Evolutionary conservation across 1,284 basidiomycete genomes (phyloP).

Genomic region (Stereum hirsutum): DNA sequence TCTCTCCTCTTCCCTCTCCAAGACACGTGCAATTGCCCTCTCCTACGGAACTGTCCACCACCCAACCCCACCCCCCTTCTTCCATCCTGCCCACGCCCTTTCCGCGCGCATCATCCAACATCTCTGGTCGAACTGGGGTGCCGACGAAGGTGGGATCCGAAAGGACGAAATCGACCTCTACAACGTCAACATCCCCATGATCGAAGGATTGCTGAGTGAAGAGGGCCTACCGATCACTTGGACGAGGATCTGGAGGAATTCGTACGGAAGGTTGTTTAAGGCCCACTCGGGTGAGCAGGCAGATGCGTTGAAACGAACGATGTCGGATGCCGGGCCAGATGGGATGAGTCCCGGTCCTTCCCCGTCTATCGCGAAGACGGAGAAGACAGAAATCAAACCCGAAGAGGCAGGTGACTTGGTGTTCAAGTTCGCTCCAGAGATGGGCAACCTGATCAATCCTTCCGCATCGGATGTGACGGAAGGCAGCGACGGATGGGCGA

Average conservation of each 20-base stretch:
- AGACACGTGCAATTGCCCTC: conserved; percentile 64
- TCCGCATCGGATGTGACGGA: conserved; percentile 47
- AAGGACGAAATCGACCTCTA: conserved; percentile 70
- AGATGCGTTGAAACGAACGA: conserved; percentile 12
- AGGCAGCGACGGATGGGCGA: conserved; percentile 78
- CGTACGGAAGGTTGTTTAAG: conserved; percentile 69
- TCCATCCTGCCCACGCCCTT: conserved; percentile 64
- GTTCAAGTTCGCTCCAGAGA: conserved; percentile 80
- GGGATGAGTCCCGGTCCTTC: conserved; percentile 13
- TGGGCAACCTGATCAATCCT: conserved; percentile 62
- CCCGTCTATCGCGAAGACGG: background rate
- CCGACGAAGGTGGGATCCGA: conserved; percentile 47
- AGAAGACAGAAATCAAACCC: conserved; percentile 5
- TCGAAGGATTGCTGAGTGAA: conserved; percentile 46
- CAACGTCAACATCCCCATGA: conserved; percentile 74
- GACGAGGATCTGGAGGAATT: conserved; percentile 72
- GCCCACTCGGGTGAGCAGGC: conserved; percentile 21
- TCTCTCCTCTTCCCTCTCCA: conserved; percentile 69
- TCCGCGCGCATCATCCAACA: conserved; percentile 59
- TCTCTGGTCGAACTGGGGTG: conserved; percentile 79
- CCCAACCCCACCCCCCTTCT: conserved; percentile 52
- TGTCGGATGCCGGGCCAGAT: conserved; percentile 35
- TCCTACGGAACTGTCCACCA: conserved; percentile 78
- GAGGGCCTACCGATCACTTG: conserved; percentile 56
- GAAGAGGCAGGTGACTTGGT: conserved; percentile 34